Evolutionary conservation across 352 stramenopile genomes (phyloP).

Genomic region (Phytophthora rubi): DNA sequence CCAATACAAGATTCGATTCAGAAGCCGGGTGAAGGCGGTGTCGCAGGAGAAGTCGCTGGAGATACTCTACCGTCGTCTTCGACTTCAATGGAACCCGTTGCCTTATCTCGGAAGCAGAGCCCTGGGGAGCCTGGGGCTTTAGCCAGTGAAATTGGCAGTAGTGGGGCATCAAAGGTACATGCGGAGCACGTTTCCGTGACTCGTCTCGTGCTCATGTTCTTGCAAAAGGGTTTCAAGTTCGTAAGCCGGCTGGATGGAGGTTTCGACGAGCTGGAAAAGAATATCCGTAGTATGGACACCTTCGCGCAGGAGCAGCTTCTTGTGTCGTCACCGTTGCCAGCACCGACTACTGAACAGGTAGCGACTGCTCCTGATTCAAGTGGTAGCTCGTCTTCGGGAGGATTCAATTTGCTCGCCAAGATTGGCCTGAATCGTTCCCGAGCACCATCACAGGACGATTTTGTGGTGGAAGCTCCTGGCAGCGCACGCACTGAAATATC

Average conservation of each 20-base stretch:
- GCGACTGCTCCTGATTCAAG: conserved; percentile 8
- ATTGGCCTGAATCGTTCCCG: conserved; percentile 54
- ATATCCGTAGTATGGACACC: conserved; percentile 65
- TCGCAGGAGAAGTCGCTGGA: conserved; percentile 17
- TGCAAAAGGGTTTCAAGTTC: conserved; percentile 88
- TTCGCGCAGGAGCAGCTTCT: conserved; percentile 80
- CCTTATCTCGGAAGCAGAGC: conserved; percentile 33
- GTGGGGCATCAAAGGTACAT: conserved; percentile 36
- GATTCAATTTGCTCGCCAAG: conserved; percentile 60
- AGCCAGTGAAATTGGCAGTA: conserved; percentile 44
- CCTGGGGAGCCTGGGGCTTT: conserved; percentile 36
- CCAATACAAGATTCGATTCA: conserved; percentile 17
- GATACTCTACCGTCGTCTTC: conserved; percentile 6
- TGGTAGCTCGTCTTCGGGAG: conserved; percentile 26
- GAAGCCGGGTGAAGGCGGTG: conserved; percentile 22
- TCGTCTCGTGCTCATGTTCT: conserved; percentile 83
- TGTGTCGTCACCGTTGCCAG: conserved; percentile 44
- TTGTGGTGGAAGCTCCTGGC: conserved; percentile 13
- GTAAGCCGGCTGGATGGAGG: conserved; percentile 85
- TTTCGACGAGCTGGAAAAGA: conserved; percentile 81
- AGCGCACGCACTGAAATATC: conserved; percentile 10
- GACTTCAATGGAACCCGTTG: conserved; percentile 8
- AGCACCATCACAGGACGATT: conserved; percentile 44
- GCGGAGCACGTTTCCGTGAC: conserved; percentile 78
- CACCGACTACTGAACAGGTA: conserved; percentile 8